A percentile compares a stretch with the other conserved stretches of the same genome.
Conservation (phyloP, 129 eudicot genomes). For the Ambrosia artemisiifolia region DNA sequence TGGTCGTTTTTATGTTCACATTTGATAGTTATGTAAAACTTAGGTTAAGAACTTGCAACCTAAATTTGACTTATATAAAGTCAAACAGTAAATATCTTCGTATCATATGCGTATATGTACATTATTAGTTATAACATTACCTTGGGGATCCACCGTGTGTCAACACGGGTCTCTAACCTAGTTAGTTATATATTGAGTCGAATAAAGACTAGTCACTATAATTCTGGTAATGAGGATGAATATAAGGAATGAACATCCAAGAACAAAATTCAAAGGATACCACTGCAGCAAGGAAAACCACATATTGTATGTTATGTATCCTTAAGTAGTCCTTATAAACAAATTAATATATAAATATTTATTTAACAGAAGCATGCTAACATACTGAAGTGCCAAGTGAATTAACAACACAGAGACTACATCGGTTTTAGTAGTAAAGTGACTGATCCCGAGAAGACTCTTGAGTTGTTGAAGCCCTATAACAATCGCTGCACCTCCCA, state of each 20-base stretch:
- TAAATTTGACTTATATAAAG: no score
- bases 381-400: slow-evolving; percentile 50
- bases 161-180: no score
- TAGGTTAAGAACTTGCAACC: no score
- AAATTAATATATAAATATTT: not conserved
- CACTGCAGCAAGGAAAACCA: slow-evolving; percentile 36
- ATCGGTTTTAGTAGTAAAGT: slow-evolving; percentile 61
- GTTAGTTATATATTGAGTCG: no score
- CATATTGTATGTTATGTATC: no score
- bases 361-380: not conserved
- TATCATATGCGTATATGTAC: no score
- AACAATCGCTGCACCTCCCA: slow-evolving; percentile 83
- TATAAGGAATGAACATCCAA: slow-evolving; percentile 68
- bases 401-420: slow-evolving; percentile 42
- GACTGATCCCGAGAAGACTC: slow-evolving; percentile 52
- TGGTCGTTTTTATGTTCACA: no score
- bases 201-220: slow-evolving; percentile 40
- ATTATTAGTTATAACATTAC: no score
- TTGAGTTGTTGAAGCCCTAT: slow-evolving; percentile 78
- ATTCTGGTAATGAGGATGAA: slow-evolving; percentile 59
- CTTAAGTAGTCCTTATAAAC: not conserved
- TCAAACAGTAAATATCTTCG: no score
- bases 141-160: no score
- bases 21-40: no score
- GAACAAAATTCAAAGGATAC: slow-evolving; percentile 55